These are phyloP conservation scores for Scenedesmus sp. DNA, from an alignment of 163 green algal species.

Conservation along the genomic window DNA sequence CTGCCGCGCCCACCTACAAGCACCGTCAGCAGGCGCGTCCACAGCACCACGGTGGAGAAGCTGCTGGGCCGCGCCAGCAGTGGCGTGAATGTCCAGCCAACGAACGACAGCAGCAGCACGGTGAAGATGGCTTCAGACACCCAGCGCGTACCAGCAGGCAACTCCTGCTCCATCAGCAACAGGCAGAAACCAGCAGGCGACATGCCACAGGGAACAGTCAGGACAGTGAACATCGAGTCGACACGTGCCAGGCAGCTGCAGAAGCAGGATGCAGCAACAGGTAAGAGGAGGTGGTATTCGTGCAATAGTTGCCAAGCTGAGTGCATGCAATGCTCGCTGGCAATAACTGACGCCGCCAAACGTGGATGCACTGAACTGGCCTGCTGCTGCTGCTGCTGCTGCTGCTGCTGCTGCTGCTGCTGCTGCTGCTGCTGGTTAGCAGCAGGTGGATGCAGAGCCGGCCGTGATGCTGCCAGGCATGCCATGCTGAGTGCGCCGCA, in stretches of 20 bases:
- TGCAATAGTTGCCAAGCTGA: too few relatives aligned
- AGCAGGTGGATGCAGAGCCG: too few relatives aligned
- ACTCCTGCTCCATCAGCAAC: constrained; percentile 71
- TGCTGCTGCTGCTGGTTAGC: background rate
- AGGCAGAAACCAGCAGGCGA: background rate
- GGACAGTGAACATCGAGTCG: too few relatives aligned
- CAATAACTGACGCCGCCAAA: too few relatives aligned
- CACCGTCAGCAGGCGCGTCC: constrained; percentile 87
- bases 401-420: background rate
- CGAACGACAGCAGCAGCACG: constrained; percentile 82
- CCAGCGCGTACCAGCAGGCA: constrained; percentile 84
- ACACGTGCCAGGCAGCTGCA: too few relatives aligned
- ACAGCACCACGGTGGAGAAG: constrained; percentile 95
- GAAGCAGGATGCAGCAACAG: too few relatives aligned
- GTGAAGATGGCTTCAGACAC: constrained; percentile 90
- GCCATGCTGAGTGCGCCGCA: too few relatives aligned
- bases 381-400: background rate
- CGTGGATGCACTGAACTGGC: background rate
- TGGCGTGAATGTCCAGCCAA: constrained; percentile 91
- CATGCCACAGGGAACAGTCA: background rate
- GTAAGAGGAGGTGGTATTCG: too few relatives aligned
- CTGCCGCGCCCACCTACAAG: constrained; percentile 66
- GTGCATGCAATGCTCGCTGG: too few relatives aligned
- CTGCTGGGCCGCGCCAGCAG: constrained; percentile 85
- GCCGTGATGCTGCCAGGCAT: too few relatives aligned